A percentile compares a stretch with the other conserved stretches of the same genome.
phyloP scores from a whole-genome alignment of 1,284 basidiomycete species.

The Puccinia brachypodii region DNA sequence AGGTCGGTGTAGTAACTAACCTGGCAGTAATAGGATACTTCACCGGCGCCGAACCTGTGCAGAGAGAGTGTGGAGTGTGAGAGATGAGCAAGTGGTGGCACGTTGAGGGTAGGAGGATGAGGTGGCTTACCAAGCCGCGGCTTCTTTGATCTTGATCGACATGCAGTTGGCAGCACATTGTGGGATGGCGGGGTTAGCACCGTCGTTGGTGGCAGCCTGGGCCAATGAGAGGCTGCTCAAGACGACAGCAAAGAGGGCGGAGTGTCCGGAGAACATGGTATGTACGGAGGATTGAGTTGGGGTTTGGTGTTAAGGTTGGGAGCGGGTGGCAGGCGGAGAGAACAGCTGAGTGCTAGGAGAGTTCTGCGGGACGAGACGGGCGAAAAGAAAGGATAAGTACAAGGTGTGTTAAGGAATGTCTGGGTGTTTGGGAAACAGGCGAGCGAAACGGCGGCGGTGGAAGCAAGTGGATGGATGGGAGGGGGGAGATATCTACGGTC shows the following conservation, averaged over 20 bases:
- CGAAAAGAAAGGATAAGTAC: not conserved
- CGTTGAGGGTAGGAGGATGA: not conserved
- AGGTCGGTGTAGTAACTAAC: constrained; percentile 8
- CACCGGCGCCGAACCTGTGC: not conserved
- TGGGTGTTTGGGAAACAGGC: not conserved
- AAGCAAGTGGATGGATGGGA: not conserved
- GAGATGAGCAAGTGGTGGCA: not conserved
- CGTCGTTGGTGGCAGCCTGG: not conserved
- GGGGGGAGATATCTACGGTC: not conserved
- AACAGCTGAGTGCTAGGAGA: no score
- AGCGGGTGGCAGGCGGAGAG: no score
- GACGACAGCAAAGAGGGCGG: not conserved
- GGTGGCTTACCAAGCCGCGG: constrained; percentile 7
- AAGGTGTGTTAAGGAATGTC: not conserved
- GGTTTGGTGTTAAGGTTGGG: not conserved
- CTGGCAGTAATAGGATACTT: not conserved
- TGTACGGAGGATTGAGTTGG: not conserved
- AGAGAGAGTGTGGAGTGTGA: not conserved
- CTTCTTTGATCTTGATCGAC: constrained; percentile 20
- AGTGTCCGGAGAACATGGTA: constrained; percentile 18
- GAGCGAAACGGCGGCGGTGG: not conserved
- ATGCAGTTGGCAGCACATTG: constrained; percentile 15
- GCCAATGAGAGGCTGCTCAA: constrained; percentile 17
- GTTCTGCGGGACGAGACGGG: not conserved
- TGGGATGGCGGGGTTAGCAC: not conserved